These are phyloP conservation scores for Aspergillus aculeatus DNA, from an alignment of 2,329 filamentous ascomycete genomes.

Conservation along the genomic window DNA sequence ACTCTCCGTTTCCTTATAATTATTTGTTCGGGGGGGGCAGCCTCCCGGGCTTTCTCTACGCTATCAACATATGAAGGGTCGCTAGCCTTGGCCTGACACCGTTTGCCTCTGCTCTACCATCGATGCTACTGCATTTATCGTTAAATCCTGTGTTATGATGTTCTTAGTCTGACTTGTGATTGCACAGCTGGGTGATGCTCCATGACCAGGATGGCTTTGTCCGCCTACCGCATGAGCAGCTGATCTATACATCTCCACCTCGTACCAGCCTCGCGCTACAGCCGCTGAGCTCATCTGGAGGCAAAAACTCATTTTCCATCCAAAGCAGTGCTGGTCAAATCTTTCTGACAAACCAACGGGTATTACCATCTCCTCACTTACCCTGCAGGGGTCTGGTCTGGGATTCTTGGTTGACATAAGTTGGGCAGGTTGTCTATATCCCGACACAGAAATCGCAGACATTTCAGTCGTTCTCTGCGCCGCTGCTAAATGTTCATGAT, in stretches of 20 bases:
- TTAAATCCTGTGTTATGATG: neutral
- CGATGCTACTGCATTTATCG: too few relatives aligned
- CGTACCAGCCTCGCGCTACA: slow-evolving; percentile 75
- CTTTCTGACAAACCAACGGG: slow-evolving; percentile 82
- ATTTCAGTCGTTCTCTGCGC: slow-evolving; percentile 84
- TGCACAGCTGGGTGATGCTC: slow-evolving; percentile 87
- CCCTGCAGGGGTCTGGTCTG: neutral
- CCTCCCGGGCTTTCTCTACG: neutral
- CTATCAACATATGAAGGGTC: neutral
- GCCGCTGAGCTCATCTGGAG: slow-evolving; percentile 65
- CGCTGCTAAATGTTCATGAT: slow-evolving; percentile 83
- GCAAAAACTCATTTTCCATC: slow-evolving; percentile 63
- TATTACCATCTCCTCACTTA: slow-evolving; percentile 45
- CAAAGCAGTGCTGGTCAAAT: slow-evolving; percentile 73
- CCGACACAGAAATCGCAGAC: slow-evolving; percentile 65
- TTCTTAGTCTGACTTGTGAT: neutral
- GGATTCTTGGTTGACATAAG: slow-evolving; percentile 7
- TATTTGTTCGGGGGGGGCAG: neutral
- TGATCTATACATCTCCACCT: slow-evolving; percentile 75
- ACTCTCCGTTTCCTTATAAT: slow-evolving; percentile 1
- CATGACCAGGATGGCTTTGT: slow-evolving; percentile 71
- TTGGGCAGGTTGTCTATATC: slow-evolving; percentile 76
- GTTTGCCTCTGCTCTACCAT: too few relatives aligned
- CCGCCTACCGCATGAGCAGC: slow-evolving; percentile 78
- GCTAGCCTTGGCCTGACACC: too few relatives aligned